Evolutionary conservation across 768 basidiomycete species (phyloP).

Genomic region (Amanita pseudoporphyria): DNA sequence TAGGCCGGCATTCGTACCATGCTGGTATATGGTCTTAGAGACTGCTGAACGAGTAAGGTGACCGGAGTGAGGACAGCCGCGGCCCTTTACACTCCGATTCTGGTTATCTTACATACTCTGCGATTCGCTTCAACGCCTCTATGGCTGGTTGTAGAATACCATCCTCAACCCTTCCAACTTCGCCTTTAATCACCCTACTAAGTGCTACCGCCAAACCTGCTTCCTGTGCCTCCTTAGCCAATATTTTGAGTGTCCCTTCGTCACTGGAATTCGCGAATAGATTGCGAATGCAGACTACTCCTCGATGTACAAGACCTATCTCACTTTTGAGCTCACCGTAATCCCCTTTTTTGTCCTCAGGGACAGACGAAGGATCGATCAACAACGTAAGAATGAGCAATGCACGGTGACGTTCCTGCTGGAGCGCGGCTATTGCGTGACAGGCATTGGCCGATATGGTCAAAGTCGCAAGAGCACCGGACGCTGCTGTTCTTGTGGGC

Average conservation of each 20-base stretch:
- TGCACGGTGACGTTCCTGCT: slow-evolving; percentile 53
- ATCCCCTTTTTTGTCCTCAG: slow-evolving; percentile 21
- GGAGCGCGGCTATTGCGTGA: slow-evolving; percentile 47
- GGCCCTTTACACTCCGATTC: not conserved
- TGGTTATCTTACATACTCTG: slow-evolving; percentile 9
- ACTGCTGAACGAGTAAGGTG: not conserved
- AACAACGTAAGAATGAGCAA: slow-evolving; percentile 59
- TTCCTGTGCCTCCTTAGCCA: slow-evolving; percentile 43
- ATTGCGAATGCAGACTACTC: slow-evolving; percentile 65
- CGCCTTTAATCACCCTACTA: slow-evolving; percentile 34
- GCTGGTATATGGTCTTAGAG: slow-evolving; percentile 3
- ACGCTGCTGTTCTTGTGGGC: slow-evolving; percentile 80
- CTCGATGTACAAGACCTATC: slow-evolving; percentile 68
- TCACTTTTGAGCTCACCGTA: slow-evolving; percentile 31
- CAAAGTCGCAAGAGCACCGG: slow-evolving; percentile 81
- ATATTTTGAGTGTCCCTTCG: slow-evolving; percentile 23
- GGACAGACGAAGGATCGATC: slow-evolving; percentile 45
- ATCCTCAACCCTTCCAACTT: slow-evolving; percentile 21
- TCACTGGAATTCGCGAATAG: slow-evolving; percentile 39
- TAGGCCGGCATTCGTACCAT: slow-evolving; percentile 13
- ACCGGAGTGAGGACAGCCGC: not conserved
- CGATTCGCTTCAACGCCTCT: slow-evolving; percentile 36
- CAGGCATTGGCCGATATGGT: slow-evolving; percentile 56
- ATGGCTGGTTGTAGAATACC: slow-evolving; percentile 37
- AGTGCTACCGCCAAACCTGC: slow-evolving; percentile 48